Evolutionary conservation across 1,284 basidiomycete species (phyloP).

Genomic region (Boletellus deceptivus): DNA sequence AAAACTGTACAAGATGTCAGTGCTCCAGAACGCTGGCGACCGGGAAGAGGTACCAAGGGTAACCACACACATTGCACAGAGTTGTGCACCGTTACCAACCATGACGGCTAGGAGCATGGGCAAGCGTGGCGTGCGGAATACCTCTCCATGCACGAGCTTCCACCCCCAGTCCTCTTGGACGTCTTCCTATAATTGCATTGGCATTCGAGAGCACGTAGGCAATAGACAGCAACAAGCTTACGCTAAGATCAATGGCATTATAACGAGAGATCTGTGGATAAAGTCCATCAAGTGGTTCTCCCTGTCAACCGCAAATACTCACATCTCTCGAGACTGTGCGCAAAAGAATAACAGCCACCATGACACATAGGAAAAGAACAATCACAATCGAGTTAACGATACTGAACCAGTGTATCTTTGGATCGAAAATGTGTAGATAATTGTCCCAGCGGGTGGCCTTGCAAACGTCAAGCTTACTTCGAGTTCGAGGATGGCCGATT

Average conservation of each 20-base stretch:
- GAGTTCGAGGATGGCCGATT: neutral
- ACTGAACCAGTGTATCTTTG: constrained; percentile 88
- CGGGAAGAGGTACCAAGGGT: constrained; percentile 64
- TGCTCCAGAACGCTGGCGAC: neutral
- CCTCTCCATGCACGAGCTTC: constrained; percentile 96
- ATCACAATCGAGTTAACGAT: constrained; percentile 93
- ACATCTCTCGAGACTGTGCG: constrained; percentile 89
- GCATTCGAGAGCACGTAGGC: neutral
- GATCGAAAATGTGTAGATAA: constrained; percentile 83
- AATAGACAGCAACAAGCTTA: constrained; percentile 36
- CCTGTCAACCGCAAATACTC: constrained; percentile 36
- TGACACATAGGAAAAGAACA: constrained; percentile 85
- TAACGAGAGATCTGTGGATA: constrained; percentile 84
- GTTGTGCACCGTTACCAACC: constrained; percentile 89
- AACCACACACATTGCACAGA: constrained; percentile 85
- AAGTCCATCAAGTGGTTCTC: constrained; percentile 36
- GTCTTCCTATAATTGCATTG: constrained; percentile 64
- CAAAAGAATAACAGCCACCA: constrained; percentile 91
- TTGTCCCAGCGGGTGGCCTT: constrained; percentile 96
- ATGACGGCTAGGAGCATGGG: constrained; percentile 82
- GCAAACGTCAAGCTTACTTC: constrained; percentile 7
- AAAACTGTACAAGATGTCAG: constrained; percentile 60
- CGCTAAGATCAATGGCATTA: constrained; percentile 90
- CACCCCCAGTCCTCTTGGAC: constrained; percentile 98
- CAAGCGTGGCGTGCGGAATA: constrained; percentile 83